phyloP scores from a whole-genome alignment of 495 filamentous ascomycete genomes.

The Aspergillus baeticus region DNA sequence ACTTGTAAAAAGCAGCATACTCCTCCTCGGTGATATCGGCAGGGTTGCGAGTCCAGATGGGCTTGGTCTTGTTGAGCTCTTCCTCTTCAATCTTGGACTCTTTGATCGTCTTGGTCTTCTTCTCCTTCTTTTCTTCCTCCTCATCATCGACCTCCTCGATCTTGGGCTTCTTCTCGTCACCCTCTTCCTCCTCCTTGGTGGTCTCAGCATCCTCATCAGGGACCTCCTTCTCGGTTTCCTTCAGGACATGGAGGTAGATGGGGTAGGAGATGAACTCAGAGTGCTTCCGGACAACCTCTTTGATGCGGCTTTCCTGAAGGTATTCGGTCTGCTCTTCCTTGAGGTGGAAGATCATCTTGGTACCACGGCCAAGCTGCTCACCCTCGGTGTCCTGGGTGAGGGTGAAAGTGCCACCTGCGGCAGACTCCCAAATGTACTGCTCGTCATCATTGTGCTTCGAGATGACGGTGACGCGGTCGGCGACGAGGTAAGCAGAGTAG shows the following conservation, averaged over 20 bases:
- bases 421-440: conserved; percentile 99
- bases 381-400: conserved; percentile 88
- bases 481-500: conserved; percentile 99
- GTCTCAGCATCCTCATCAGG: conserved; percentile 92
- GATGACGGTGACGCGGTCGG: conserved; percentile 90
- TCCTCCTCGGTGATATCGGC: conserved; percentile 94
- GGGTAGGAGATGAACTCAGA: conserved; percentile 99
- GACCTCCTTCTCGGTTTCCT: conserved; percentile 99
- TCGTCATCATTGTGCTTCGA: conserved; percentile 99
- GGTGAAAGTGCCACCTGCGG: conserved; percentile 95
- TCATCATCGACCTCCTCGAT: conserved; percentile 77
- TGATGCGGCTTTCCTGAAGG: conserved; percentile 97
- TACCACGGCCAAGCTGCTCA: conserved; percentile 87
- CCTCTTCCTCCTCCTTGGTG: conserved; percentile 69
- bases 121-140: conserved; percentile 83
- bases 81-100: conserved; percentile 98
- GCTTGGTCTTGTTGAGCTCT: conserved; percentile 99
- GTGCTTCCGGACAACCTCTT: conserved; percentile 99
- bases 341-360: conserved; percentile 96
- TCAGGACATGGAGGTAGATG: conserved; percentile 98
- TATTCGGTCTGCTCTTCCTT: conserved; percentile 99
- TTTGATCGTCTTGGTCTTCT: conserved; percentile 99
- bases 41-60: conserved; percentile 99
- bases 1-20: conserved; percentile 99
- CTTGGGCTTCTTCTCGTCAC: conserved; percentile 82